Percentiles rank a stretch among this genome's conserved stretches.
These are phyloP conservation scores for Ensete ventricosum DNA, from an alignment of 176 grass and related monocot species.

Conservation along the genomic window DNA sequence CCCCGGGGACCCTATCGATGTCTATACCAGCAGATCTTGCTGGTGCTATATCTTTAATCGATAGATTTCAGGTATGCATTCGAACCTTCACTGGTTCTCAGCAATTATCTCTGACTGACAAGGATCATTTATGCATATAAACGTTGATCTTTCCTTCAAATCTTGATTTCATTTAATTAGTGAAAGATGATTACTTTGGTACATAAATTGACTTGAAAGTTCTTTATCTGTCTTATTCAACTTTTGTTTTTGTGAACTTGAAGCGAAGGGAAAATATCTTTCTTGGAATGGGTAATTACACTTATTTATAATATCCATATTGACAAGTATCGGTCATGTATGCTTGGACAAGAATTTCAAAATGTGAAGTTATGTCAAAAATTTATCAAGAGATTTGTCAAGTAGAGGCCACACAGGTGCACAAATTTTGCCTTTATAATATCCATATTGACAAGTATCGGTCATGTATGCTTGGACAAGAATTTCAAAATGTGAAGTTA, in stretches of 20 bases:
- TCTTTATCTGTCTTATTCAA: background rate
- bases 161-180: background rate
- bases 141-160: background rate
- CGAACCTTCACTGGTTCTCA: background rate
- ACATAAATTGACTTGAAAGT: background rate
- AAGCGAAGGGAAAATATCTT: background rate
- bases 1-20: constrained; percentile 71
- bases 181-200: background rate
- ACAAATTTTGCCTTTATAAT: no score
- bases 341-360: background rate
- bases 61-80: constrained; percentile 82
- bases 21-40: constrained; percentile 92
- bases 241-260: background rate
- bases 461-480: background rate
- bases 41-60: constrained; percentile 90
- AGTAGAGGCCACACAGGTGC: no score
- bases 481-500: no score
- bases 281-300: background rate
- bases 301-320: no score
- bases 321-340: background rate
- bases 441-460: background rate
- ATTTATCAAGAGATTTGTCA: no score
- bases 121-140: background rate
- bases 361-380: no score
- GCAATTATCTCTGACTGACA: constrained; percentile 1